A percentile compares a stretch with the other conserved stretches of the same genome.
phyloP scores from a whole-genome alignment of 371 early-diverging fungal genomes.

The Mortierella sp. region DNA sequence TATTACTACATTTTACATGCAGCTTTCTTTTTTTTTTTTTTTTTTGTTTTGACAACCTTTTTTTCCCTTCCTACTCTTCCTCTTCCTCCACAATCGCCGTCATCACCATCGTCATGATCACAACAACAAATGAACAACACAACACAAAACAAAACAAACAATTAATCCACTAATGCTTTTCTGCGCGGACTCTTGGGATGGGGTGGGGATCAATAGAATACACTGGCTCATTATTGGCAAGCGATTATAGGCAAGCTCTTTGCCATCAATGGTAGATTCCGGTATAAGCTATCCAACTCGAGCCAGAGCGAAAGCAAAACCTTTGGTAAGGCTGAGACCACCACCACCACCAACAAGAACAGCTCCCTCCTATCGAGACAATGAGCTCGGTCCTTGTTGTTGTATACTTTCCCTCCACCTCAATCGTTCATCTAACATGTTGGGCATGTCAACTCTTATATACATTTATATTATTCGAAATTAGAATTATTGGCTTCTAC shows the following conservation, averaged over 20 bases:
- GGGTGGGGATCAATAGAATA: too few species aligned
- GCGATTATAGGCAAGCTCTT: slow-evolving; percentile 23
- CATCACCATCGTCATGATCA: too few species aligned
- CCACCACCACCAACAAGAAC: neutral
- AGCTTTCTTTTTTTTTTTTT: too few species aligned
- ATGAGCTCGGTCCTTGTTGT: neutral
- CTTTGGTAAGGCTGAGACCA: slow-evolving; percentile 21
- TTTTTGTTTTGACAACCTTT: too few species aligned
- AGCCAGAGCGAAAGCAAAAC: slow-evolving; percentile 23
- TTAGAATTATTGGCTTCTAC: slow-evolving; percentile 31
- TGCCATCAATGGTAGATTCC: slow-evolving; percentile 16
- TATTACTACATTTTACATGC: too few species aligned
- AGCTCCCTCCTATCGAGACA: neutral
- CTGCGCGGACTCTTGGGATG: neutral
- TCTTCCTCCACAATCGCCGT: too few species aligned
- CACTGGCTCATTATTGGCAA: slow-evolving; percentile 24
- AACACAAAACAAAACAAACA: neutral
- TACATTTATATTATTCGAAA: too few species aligned
- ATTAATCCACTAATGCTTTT: neutral
- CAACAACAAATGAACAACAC: neutral
- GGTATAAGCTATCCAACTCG: slow-evolving; percentile 21
- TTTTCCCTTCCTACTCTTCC: too few species aligned
- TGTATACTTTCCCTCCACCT: neutral
- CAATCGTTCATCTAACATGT: too few species aligned
- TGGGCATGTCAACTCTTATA: too few species aligned